Conservation (phyloP, 2,329 filamentous ascomycete genomes). For the Lecanicillium sp. region DNA sequence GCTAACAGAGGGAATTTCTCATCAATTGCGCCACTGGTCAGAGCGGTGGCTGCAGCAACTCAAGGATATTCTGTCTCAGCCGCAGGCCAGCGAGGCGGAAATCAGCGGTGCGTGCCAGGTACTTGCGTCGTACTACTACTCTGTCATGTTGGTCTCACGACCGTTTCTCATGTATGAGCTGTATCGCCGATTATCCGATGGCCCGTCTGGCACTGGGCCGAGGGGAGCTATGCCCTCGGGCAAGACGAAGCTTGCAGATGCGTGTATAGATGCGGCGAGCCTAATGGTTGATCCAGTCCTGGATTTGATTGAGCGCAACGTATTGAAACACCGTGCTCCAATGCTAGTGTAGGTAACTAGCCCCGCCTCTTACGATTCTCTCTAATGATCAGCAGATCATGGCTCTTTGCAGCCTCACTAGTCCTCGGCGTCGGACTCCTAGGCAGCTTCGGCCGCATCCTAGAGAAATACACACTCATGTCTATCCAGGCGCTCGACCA, state of each 20-base stretch:
- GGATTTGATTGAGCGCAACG: conserved; percentile 32
- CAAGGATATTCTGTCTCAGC: conserved; percentile 26
- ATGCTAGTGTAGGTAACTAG: conserved; percentile 41
- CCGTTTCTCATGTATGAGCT: conserved; percentile 50
- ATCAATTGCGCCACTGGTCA: conserved; percentile 44
- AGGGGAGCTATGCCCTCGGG: conserved; percentile 25
- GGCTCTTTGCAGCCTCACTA: conserved; percentile 45
- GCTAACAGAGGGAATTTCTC: conserved; percentile 44
- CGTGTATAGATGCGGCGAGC: conserved; percentile 46
- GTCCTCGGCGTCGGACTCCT: conserved; percentile 43
- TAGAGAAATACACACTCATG: conserved; percentile 40
- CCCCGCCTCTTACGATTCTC: rapidly evolving
- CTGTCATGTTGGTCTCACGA: conserved; percentile 47
- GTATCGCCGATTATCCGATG: conserved; percentile 33
- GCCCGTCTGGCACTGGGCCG: conserved; percentile 8
- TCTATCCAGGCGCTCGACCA: conserved; percentile 40
- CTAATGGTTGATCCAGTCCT: conserved; percentile 42
- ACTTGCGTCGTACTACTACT: conserved; percentile 45
- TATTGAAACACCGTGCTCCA: conserved; percentile 37
- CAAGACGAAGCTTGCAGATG: conserved; percentile 43
- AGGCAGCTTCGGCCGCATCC: conserved; percentile 41
- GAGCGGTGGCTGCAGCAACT: conserved; percentile 37
- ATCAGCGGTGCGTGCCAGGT: conserved; percentile 42
- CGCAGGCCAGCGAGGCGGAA: conserved; percentile 19
- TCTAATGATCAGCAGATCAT: conserved; percentile 29